Conservation (phyloP, 176 grass and related monocot genomes). For the Oropetium thomaeum region DNA sequence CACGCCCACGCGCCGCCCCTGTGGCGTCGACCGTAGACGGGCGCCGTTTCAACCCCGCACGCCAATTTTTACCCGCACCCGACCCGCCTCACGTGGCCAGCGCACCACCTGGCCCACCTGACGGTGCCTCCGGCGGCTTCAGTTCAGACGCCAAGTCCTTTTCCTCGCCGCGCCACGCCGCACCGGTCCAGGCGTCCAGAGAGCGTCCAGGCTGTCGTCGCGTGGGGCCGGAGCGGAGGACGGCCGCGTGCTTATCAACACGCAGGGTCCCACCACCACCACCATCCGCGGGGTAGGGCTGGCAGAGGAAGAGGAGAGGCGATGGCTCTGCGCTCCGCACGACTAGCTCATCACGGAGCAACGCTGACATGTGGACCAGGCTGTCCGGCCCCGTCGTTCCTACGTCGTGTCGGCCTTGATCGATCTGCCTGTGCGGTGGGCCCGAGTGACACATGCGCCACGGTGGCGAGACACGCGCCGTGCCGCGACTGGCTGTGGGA, state of each 20-base stretch:
- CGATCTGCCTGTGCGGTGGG: slow-evolving; percentile 13
- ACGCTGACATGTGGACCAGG: slow-evolving; percentile 21
- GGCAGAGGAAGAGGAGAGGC: background rate
- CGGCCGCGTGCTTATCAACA: slow-evolving; percentile 34
- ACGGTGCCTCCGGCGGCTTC: background rate
- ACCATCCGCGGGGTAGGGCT: background rate
- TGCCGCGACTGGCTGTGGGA: accelerated
- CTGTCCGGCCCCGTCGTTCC: background rate
- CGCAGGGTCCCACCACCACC: background rate
- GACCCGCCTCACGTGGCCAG: background rate
- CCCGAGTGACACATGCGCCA: slow-evolving; percentile 7
- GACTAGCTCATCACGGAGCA: background rate
- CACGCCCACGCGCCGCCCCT: slow-evolving; percentile 21
- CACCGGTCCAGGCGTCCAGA: slow-evolving; percentile 15
- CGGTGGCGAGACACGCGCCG: slow-evolving; percentile 24
- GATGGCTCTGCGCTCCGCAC: background rate
- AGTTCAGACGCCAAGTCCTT: background rate
- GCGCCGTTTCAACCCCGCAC: background rate
- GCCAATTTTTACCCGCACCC: background rate
- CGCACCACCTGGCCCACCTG: background rate
- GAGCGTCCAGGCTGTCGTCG: slow-evolving; percentile 30
- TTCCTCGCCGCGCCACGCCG: background rate
- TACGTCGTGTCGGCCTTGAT: slow-evolving; percentile 25
- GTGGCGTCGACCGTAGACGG: background rate
- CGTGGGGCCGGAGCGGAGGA: background rate